phyloP scores from a whole-genome alignment of 139 green algal species.

The Picochlorum costavermella region DNA sequence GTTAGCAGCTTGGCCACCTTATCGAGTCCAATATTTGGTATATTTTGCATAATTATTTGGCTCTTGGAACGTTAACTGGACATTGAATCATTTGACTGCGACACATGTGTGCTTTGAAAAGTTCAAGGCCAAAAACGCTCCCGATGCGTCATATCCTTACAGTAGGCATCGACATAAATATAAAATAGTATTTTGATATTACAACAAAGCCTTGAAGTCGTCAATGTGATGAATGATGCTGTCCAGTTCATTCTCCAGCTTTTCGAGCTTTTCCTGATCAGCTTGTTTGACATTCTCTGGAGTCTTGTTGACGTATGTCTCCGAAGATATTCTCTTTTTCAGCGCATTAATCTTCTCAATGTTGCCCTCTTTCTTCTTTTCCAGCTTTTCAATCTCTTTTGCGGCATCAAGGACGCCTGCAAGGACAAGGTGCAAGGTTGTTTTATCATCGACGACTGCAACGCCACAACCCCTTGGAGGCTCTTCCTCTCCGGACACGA shows the following conservation, averaged over 20 bases:
- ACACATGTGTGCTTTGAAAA: slow-evolving; percentile 60
- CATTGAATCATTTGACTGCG: slow-evolving; percentile 71
- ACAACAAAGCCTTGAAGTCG: slow-evolving; percentile 44
- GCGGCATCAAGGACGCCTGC: slow-evolving; percentile 78
- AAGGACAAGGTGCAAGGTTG: slow-evolving; percentile 53
- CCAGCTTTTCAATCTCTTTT: slow-evolving; percentile 81
- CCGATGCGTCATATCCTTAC: slow-evolving; percentile 65
- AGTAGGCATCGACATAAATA: slow-evolving; percentile 47
- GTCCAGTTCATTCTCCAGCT: slow-evolving; percentile 50
- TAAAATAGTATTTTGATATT: slow-evolving; percentile 58
- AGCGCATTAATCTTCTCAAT: slow-evolving; percentile 31
- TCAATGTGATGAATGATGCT: slow-evolving; percentile 22
- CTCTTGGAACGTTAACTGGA: slow-evolving; percentile 33
- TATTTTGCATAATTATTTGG: no score
- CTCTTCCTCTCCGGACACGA: slow-evolving; percentile 13
- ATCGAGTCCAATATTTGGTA: background rate
- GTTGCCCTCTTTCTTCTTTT: slow-evolving; percentile 68
- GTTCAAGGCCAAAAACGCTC: slow-evolving; percentile 42
- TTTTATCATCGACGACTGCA: slow-evolving; percentile 71
- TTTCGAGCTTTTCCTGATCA: slow-evolving; percentile 43
- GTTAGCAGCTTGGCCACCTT: background rate
- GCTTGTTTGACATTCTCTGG: slow-evolving; percentile 47
- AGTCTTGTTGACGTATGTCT: slow-evolving; percentile 65
- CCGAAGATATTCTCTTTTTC: slow-evolving; percentile 40
- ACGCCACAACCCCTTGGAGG: slow-evolving; percentile 67